Percentiles rank a stretch among this genome's conserved stretches.
These are phyloP conservation scores for Rhizopogon rudus DNA, from an alignment of 768 basidiomycete genomes.

Conservation along the genomic window DNA sequence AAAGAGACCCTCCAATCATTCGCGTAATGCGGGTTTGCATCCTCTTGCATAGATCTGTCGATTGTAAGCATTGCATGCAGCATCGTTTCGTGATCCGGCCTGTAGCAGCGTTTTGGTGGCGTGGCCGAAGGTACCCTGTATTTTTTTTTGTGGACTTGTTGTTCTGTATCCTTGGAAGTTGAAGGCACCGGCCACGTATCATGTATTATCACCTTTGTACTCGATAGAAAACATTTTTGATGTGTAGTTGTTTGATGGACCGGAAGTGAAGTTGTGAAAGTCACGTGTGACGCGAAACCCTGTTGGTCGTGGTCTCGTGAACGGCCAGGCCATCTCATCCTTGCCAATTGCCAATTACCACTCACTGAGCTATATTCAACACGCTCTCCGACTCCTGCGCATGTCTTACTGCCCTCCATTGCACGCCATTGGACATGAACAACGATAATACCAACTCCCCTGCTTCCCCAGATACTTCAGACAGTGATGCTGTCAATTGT, in stretches of 20 bases:
- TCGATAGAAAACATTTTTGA: background rate
- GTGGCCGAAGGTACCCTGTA: background rate
- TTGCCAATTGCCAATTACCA: slow-evolving; percentile 1
- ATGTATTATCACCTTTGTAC: background rate
- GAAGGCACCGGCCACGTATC: background rate
- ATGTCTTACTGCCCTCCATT: background rate
- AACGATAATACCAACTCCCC: slow-evolving; percentile 20
- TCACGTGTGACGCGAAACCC: slow-evolving; percentile 30
- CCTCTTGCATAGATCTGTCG: background rate
- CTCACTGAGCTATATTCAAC: background rate
- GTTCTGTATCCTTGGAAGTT: background rate
- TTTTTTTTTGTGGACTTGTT: background rate
- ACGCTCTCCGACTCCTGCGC: background rate
- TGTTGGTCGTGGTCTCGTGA: slow-evolving; percentile 7
- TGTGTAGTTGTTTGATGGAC: background rate
- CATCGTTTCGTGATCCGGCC: background rate
- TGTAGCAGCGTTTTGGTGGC: background rate
- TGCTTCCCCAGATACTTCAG: slow-evolving; percentile 27
- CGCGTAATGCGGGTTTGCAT: background rate
- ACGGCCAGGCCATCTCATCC: background rate
- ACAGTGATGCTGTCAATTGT: slow-evolving; percentile 38
- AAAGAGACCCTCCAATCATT: background rate
- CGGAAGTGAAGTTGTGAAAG: background rate
- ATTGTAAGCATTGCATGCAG: background rate
- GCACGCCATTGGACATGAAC: slow-evolving; percentile 1